A percentile compares a stretch with the other conserved stretches of the same genome.
phyloP scores from a whole-genome alignment of 2,329 filamentous ascomycete species.

The Colletotrichum plurivorum region DNA sequence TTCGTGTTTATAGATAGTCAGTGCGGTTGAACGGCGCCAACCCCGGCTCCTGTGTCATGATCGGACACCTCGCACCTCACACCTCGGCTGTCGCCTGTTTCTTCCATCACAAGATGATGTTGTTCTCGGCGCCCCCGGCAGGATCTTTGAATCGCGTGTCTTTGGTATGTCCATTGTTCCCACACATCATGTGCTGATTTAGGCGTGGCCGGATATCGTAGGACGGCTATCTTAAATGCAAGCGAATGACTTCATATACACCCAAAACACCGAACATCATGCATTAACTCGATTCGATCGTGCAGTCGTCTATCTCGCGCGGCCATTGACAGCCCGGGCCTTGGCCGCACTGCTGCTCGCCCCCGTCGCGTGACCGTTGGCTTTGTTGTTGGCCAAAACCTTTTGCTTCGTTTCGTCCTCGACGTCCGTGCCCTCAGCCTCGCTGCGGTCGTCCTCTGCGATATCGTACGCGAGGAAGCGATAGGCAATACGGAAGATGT shows the following conservation, averaged over 20 bases:
- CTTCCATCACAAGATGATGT: background rate
- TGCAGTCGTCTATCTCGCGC: background rate
- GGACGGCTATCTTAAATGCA: background rate
- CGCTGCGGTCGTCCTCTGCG: constrained; percentile 80
- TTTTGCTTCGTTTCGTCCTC: constrained; percentile 45
- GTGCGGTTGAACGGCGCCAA: constrained; percentile 1
- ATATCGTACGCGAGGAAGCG: constrained; percentile 75
- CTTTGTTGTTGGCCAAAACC: constrained; percentile 18
- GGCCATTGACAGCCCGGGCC: constrained; percentile 30
- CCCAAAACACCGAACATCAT: constrained; percentile 9
- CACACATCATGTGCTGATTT: background rate
- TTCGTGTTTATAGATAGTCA: constrained; percentile 5
- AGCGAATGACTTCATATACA: constrained; percentile 17
- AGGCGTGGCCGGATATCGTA: background rate
- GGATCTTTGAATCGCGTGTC: background rate
- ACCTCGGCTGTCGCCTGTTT: background rate
- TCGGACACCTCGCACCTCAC: constrained; percentile 8
- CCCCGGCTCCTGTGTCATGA: constrained; percentile 5
- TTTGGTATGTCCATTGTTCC: background rate
- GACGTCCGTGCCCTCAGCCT: constrained; percentile 74
- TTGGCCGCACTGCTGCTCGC: constrained; percentile 21
- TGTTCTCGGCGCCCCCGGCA: background rate
- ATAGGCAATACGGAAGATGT: constrained; percentile 82
- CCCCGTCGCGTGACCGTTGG: constrained; percentile 37
- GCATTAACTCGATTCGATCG: background rate